These are phyloP conservation scores for Yamadazyma phyllophila DNA, from an alignment of 805 yeast species.

Conservation along the genomic window DNA sequence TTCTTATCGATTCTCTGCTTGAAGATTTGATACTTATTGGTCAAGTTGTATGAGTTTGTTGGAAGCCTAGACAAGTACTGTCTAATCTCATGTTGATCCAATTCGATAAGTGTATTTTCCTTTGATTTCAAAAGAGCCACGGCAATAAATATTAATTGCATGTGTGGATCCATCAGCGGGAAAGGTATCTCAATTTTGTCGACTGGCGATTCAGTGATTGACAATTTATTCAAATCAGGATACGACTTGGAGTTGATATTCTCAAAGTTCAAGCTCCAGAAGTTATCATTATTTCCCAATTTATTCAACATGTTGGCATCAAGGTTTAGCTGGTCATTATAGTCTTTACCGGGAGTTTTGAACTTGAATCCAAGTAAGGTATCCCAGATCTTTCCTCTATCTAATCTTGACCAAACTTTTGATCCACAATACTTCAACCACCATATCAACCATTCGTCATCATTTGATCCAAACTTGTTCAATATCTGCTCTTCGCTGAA, in stretches of 20 bases:
- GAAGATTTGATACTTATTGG: slow-evolving; percentile 35
- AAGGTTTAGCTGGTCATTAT: slow-evolving; percentile 33
- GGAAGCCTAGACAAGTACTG: slow-evolving; percentile 66
- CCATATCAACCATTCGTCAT: slow-evolving; percentile 91
- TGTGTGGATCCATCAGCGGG: slow-evolving; percentile 68
- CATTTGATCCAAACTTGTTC: slow-evolving; percentile 52
- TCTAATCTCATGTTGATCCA: slow-evolving; percentile 86
- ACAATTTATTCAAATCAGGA: slow-evolving; percentile 1
- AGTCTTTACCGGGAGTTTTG: slow-evolving; percentile 28
- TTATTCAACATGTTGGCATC: slow-evolving; percentile 28
- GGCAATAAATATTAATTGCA: slow-evolving; percentile 71
- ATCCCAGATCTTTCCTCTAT: slow-evolving; percentile 91
- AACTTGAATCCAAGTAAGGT: slow-evolving; percentile 72
- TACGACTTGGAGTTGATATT: slow-evolving; percentile 6
- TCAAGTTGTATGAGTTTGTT: slow-evolving; percentile 38
- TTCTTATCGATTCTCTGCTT: slow-evolving; percentile 19
- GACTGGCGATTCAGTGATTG: background rate
- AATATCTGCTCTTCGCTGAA: slow-evolving; percentile 79
- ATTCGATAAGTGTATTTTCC: slow-evolving; percentile 74
- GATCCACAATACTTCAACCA: slow-evolving; percentile 93
- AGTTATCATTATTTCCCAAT: slow-evolving; percentile 61
- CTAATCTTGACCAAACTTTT: slow-evolving; percentile 75
- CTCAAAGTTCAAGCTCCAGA: slow-evolving; percentile 45
- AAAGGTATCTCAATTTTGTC: slow-evolving; percentile 41
- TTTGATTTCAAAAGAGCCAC: slow-evolving; percentile 78